These are phyloP conservation scores for Blastobotrys persicus DNA, from an alignment of 1,139 yeast genomes.

Conservation along the genomic window DNA sequence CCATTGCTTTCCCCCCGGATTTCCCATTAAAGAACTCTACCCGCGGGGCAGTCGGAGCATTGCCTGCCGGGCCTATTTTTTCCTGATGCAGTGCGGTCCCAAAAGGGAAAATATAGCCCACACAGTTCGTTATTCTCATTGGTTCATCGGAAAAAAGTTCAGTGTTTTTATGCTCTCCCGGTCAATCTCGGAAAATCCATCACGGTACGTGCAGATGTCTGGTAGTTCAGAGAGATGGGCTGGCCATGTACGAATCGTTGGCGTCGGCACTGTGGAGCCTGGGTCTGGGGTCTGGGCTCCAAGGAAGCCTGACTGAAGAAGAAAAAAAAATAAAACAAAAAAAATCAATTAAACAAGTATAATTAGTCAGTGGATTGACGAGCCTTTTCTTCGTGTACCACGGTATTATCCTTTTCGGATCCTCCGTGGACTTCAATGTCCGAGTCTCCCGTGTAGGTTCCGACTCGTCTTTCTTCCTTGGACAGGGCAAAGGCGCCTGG, in stretches of 20 bases:
- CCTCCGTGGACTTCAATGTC: neutral
- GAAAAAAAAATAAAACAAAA: too few species aligned
- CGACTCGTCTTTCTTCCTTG: slow-evolving; percentile 8
- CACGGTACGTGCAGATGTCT: too few species aligned
- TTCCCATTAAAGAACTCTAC: neutral
- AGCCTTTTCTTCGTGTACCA: neutral
- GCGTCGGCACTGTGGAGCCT: too few species aligned
- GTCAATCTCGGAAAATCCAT: neutral
- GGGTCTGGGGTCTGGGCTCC: too few species aligned
- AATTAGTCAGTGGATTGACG: neutral
- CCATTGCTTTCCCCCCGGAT: neutral
- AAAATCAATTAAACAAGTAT: too few species aligned
- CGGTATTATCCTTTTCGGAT: neutral
- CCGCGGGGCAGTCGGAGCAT: neutral
- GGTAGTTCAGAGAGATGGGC: too few species aligned
- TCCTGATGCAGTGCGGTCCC: neutral
- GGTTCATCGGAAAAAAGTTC: neutral
- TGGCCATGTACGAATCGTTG: too few species aligned
- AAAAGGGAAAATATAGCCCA: neutral
- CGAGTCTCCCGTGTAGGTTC: neutral
- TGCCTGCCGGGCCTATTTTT: neutral
- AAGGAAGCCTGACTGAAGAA: too few species aligned
- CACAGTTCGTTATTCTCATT: neutral
- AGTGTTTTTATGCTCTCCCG: neutral
- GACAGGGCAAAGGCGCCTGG: slow-evolving; percentile 11